phyloP scores from a whole-genome alignment of 257 asterid species.

The Solanum sejunctum region DNA sequence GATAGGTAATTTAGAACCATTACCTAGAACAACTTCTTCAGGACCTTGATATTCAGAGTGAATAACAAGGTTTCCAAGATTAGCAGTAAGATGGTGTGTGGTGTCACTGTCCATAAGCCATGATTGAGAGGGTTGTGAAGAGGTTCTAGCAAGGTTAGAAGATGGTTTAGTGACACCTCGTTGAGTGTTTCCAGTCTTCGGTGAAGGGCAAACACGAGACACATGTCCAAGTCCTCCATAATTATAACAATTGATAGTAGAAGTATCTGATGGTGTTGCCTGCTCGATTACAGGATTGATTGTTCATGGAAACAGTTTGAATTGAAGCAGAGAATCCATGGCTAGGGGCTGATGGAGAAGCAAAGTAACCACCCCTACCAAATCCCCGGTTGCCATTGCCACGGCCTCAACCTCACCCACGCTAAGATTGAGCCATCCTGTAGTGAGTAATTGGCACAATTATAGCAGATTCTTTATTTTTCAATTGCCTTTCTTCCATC shows the following conservation, averaged over 20 bases:
- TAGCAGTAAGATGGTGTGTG: background rate
- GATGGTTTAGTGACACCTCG: background rate
- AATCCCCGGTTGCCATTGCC: background rate
- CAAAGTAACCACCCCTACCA: background rate
- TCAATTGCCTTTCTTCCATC: background rate
- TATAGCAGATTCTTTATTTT: background rate
- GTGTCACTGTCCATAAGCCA: background rate
- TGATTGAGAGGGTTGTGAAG: background rate
- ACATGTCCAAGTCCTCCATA: background rate
- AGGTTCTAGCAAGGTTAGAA: background rate
- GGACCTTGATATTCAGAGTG: background rate
- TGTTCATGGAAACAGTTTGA: background rate
- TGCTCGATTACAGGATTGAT: background rate
- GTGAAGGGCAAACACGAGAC: background rate
- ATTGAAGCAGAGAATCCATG: background rate
- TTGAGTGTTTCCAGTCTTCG: background rate
- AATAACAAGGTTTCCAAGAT: background rate
- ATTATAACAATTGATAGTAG: background rate
- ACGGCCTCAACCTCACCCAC: background rate
- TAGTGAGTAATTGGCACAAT: background rate
- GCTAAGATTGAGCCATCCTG: background rate
- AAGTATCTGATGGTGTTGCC: background rate
- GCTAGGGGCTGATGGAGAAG: background rate
- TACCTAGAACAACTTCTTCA: background rate
- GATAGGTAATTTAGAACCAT: background rate